phyloP scores from a whole-genome alignment of 306 rosid genomes.

The Sechiopsis laciniata region DNA sequence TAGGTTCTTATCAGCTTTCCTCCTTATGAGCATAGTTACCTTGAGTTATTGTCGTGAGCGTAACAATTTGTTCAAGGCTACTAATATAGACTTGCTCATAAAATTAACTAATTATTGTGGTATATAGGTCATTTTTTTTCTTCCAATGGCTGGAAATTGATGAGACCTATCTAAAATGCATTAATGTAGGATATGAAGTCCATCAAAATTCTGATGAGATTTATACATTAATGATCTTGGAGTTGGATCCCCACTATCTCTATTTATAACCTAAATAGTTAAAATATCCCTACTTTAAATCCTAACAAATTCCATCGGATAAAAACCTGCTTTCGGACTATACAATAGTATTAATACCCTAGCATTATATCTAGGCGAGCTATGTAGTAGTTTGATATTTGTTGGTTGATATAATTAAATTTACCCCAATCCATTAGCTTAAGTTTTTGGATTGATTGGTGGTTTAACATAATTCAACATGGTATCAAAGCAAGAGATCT shows the following conservation, averaged over 20 bases:
- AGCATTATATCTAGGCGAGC: neutral
- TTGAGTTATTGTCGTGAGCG: neutral
- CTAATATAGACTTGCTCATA: neutral
- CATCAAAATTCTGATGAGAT: neutral
- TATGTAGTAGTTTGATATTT: constrained; percentile 7
- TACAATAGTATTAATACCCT: neutral
- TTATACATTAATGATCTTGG: too few relatives aligned
- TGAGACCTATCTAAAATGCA: neutral
- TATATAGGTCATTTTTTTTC: constrained; percentile 1
- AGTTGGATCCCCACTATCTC: too few relatives aligned
- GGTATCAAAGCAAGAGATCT: too few relatives aligned
- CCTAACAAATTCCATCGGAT: neutral
- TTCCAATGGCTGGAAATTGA: neutral
- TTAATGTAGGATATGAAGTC: neutral
- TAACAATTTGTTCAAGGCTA: neutral
- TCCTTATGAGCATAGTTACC: neutral
- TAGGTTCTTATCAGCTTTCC: neutral
- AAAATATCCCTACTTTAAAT: too few relatives aligned
- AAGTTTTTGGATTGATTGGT: too few relatives aligned
- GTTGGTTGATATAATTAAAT: too few relatives aligned
- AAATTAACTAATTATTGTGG: neutral
- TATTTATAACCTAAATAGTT: too few relatives aligned
- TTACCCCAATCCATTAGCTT: too few relatives aligned
- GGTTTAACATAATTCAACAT: too few relatives aligned
- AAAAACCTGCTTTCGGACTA: neutral